Conservation (phyloP, 2,329 filamentous ascomycete species). For the Alternaria arborescens region DNA sequence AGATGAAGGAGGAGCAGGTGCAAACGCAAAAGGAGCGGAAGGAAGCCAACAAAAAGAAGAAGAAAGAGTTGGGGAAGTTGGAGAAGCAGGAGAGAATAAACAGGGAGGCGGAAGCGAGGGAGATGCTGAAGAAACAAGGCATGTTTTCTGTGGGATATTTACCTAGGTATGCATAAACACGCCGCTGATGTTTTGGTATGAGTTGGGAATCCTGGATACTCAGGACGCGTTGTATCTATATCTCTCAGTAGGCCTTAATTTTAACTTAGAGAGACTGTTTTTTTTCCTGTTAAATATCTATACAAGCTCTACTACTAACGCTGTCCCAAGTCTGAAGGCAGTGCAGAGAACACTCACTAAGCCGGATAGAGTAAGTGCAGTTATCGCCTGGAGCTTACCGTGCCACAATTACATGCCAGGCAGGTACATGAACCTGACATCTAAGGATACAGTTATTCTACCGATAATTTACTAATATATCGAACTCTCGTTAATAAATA, state of each 20-base stretch:
- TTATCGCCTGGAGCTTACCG: too few relatives aligned
- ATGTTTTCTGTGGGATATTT: background rate
- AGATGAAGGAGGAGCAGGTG: constrained; percentile 5
- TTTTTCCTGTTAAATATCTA: background rate
- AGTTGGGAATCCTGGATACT: background rate
- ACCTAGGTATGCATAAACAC: background rate
- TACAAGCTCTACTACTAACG: background rate
- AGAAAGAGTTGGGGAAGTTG: background rate
- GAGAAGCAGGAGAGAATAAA: background rate
- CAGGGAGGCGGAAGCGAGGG: background rate
- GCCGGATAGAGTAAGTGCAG: too few relatives aligned
- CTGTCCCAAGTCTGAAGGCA: background rate
- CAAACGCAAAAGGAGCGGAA: background rate
- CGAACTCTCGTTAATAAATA: too few relatives aligned
- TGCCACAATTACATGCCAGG: too few relatives aligned
- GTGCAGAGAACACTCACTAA: too few relatives aligned
- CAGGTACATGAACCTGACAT: too few relatives aligned
- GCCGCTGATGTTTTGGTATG: background rate
- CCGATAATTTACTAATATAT: too few relatives aligned
- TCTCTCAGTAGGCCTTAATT: background rate
- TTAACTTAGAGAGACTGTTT: background rate
- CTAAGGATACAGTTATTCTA: too few relatives aligned
- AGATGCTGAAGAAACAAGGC: background rate
- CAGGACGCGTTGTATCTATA: background rate
- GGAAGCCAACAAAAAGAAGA: background rate